Evolutionary conservation across 2,329 filamentous ascomycete genomes (phyloP).

Genomic region (Colletotrichum truncatum): DNA sequence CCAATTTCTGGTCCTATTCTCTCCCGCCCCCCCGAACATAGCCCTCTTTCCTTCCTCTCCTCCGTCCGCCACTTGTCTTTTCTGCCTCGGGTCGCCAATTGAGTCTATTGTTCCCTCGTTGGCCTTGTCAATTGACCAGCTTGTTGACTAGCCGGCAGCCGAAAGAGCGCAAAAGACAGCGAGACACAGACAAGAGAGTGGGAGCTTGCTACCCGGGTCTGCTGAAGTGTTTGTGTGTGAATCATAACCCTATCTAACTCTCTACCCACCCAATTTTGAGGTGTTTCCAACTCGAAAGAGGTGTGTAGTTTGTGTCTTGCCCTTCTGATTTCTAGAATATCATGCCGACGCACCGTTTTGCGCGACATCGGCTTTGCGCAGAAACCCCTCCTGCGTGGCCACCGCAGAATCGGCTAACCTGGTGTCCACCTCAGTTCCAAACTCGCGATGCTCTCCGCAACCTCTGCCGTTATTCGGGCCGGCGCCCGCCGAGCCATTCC

Average conservation of each 20-base stretch:
- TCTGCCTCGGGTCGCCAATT: conserved; percentile 13
- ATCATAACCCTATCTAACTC: neutral
- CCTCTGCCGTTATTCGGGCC: conserved; percentile 52
- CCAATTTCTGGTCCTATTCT: neutral
- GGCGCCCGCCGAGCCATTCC: conserved; percentile 52
- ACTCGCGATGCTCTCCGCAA: conserved; percentile 52
- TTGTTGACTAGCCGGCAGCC: neutral
- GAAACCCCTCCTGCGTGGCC: conserved; percentile 25
- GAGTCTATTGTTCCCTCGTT: conserved; percentile 15
- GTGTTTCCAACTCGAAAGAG: neutral
- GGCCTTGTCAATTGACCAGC: conserved; percentile 13
- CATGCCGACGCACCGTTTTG: neutral
- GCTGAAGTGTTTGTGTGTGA: neutral
- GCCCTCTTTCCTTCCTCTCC: conserved; percentile 7
- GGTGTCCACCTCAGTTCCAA: neutral
- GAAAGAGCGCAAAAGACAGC: neutral
- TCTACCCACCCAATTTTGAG: neutral
- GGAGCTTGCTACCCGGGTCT: neutral
- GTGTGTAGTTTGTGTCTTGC: conserved; percentile 2
- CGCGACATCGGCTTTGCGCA: conserved; percentile 5
- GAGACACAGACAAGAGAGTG: conserved; percentile 5
- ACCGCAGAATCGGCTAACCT: neutral
- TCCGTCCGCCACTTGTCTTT: conserved; percentile 5
- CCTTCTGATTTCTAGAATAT: neutral
- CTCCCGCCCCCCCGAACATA: conserved; percentile 9